Conservation (phyloP, 495 filamentous ascomycete species). For the Aspergillus heteromorphus region DNA sequence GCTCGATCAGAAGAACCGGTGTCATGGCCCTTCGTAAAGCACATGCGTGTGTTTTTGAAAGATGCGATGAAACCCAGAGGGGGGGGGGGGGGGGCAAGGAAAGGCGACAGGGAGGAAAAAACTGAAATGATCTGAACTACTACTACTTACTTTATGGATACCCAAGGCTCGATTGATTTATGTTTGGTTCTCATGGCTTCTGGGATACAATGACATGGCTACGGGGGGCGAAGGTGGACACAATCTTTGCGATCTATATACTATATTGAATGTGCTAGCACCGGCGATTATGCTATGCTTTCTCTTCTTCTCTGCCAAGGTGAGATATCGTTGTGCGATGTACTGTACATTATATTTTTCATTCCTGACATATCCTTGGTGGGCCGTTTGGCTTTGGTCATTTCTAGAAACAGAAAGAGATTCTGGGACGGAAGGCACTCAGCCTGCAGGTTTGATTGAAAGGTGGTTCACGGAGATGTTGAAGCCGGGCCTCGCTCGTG, state of each 20-base stretch:
- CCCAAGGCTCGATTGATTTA: slow-evolving; percentile 26
- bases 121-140: slow-evolving; percentile 14
- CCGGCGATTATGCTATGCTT: background rate
- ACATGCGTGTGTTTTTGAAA: no score
- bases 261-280: no score
- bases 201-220: background rate
- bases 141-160: slow-evolving; percentile 28
- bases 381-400: background rate
- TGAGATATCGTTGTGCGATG: background rate
- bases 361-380: background rate
- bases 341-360: background rate
- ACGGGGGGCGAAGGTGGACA: background rate
- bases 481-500: background rate
- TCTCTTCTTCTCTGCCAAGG: background rate
- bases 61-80: background rate
- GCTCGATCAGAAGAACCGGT: background rate
- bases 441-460: background rate
- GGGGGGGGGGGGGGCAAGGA: background rate
- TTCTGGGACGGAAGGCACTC: background rate
- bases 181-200: background rate
- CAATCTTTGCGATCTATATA: background rate
- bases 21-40: background rate
- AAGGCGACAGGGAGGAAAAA: background rate
- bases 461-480: background rate
- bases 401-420: background rate